Evolutionary conservation across 2,329 filamentous ascomycete species (phyloP), one percentile per base, ranked within the genome.

Genomic region (Metarhizium robertsii): DNA sequence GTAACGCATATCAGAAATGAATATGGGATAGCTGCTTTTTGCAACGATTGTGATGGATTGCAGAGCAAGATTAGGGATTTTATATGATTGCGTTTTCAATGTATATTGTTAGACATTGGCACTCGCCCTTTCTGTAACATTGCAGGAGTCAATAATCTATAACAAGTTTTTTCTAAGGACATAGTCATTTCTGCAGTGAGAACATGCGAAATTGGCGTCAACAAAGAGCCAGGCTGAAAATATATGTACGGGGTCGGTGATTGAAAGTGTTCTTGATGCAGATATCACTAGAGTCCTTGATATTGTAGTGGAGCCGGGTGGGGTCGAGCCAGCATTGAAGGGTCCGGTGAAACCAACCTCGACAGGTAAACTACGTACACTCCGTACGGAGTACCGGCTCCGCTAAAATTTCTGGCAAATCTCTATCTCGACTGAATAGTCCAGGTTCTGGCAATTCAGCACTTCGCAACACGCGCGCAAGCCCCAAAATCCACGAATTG

Each of bases 21-120:
- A 13, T 36, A 52, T 43, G 50, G 50, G 50, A 52, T 38, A 52
- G 16, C 20, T 30, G 32, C 18, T 34, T 16, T 43, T 38, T 48
- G 52, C 47, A 42, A 32, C 18, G 11, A 29, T 16, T 6, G 45
- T 16, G 14, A 32, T 42, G 36, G 18, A n/a, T 40, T 43, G 10
- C n/a, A 14, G 36, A 54, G 42, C 50, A 57, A 48, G 48, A 14
- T 54, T 52, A 57, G 50, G 40, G 25, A 14, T 54, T 50, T 51
- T 54, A 52, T 57, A 57, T 57, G 54, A 48, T 55, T 58, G 50
- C 42, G 53, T 55, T 58, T 53, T 58, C 50, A 45, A 40, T 58
- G 56, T 58, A 58, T 51, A 52, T 53, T 53, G 51, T 55, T 55
- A 55, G 46, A 54, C 10, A 40, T 50, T 49, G 56, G 53, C 56